phyloP scores from a whole-genome alignment of 129 eudicot genomes.

The Smallanthus sonchifolius region DNA sequence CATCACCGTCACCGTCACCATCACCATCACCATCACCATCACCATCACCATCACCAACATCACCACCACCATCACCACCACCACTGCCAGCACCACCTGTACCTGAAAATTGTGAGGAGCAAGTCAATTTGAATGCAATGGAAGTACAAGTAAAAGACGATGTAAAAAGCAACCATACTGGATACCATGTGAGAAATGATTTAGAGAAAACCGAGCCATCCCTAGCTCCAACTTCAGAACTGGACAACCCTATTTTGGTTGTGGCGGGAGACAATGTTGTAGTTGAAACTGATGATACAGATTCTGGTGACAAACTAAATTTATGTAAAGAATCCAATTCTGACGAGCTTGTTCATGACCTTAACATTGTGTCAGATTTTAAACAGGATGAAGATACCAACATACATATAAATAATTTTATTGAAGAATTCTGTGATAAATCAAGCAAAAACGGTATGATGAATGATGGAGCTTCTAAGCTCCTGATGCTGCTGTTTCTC shows the following conservation, averaged over 20 bases:
- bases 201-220: constrained; percentile 38
- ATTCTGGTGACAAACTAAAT: constrained; percentile 24
- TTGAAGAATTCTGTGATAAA: constrained; percentile 35
- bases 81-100: constrained; percentile 9
- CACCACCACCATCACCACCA: no score
- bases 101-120: constrained; percentile 32
- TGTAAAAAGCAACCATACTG: constrained; percentile 46
- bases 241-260: constrained; percentile 15
- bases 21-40: no score
- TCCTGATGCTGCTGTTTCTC: constrained; percentile 29
- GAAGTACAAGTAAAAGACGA: constrained; percentile 27
- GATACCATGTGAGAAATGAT: constrained; percentile 41
- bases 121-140: constrained; percentile 24
- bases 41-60: no score
- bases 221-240: constrained; percentile 12
- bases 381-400: constrained; percentile 18
- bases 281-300: constrained; percentile 21
- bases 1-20: constrained; percentile 12
- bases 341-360: constrained; percentile 31
- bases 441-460: not conserved
- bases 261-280: constrained; percentile 12
- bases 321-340: constrained; percentile 18
- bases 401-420: not conserved
- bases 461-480: constrained; percentile 34
- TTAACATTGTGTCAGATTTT: constrained; percentile 23